These are phyloP conservation scores for Cryptosporidium andersoni DNA, from an alignment of 169 alveolate species.

Conservation along the genomic window DNA sequence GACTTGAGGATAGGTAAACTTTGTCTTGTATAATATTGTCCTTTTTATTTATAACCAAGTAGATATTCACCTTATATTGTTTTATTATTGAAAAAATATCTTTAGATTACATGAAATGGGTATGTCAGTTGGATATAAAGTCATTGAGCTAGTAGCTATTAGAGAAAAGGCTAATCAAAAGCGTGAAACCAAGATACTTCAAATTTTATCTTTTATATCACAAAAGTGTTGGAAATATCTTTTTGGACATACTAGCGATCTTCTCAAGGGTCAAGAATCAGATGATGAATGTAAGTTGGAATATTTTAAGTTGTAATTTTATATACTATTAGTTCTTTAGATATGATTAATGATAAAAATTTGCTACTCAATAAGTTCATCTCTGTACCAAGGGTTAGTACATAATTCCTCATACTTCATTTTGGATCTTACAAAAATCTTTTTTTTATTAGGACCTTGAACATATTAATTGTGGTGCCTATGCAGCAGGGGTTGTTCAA, in stretches of 20 bases:
- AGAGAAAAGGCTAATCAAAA: conserved; percentile 77
- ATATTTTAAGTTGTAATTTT: neutral
- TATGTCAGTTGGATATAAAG: conserved; percentile 79
- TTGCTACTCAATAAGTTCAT: conserved; percentile 78
- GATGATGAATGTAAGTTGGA: conserved; percentile 77
- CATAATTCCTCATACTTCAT: too few relatives aligned
- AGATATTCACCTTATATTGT: neutral
- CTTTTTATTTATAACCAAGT: neutral
- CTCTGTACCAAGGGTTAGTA: conserved; percentile 77
- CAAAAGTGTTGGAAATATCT: conserved; percentile 79
- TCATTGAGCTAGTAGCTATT: conserved; percentile 75
- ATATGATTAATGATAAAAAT: conserved; percentile 81
- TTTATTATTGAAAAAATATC: neutral
- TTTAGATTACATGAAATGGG: conserved; percentile 82
- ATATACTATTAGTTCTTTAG: neutral
- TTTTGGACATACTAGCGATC: conserved; percentile 82
- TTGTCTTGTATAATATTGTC: neutral
- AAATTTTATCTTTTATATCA: conserved; percentile 79
- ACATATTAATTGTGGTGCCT: conserved; percentile 82
- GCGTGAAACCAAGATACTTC: conserved; percentile 77
- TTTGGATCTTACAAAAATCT: neutral
- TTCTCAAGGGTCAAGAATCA: conserved; percentile 81
- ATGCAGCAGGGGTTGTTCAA: conserved; percentile 84
- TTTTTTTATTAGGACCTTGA: conserved; percentile 74
- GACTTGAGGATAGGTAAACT: conserved; percentile 80